A percentile compares a stretch with the other conserved stretches of the same genome.
phyloP scores from a whole-genome alignment of 257 asterid species.

The Fraxinus cuspidata region DNA sequence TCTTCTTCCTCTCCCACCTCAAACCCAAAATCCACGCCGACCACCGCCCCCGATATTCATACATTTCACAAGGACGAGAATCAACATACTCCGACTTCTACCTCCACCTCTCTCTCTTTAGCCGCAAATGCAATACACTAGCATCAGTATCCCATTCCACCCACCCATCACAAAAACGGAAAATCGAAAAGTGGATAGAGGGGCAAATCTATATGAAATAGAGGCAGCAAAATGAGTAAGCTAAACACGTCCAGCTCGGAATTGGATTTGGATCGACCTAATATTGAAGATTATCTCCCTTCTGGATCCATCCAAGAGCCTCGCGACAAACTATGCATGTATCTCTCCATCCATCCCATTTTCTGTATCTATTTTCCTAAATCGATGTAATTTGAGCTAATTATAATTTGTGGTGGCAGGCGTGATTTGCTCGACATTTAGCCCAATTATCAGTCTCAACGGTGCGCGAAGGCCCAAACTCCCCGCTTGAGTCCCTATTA shows the following conservation, averaged over 20 bases:
- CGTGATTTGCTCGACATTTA: conserved; percentile 92
- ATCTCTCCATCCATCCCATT: conserved; percentile 11
- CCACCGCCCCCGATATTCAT: too few species aligned
- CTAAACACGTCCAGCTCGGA: conserved; percentile 62
- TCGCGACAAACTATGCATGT: conserved; percentile 76
- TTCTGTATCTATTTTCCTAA: neutral
- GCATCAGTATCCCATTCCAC: too few species aligned
- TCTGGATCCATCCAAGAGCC: conserved; percentile 88
- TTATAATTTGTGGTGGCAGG: conserved; percentile 38
- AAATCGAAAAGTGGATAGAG: too few species aligned
- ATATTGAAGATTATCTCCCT: conserved; percentile 87
- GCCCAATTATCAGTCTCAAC: conserved; percentile 82
- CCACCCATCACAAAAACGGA: too few species aligned
- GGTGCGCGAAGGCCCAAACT: conserved; percentile 68
- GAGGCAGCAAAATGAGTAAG: conserved; percentile 37
- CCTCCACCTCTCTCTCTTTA: conserved; percentile 58
- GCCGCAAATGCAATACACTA: too few species aligned
- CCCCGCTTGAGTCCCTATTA: conserved; percentile 58
- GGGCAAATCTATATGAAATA: neutral
- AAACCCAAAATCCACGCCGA: too few species aligned
- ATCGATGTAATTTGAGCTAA: neutral
- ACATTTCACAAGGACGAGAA: conserved; percentile 37
- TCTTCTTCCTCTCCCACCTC: too few species aligned
- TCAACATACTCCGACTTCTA: conserved; percentile 62
- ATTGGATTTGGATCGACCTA: conserved; percentile 89